phyloP scores from a whole-genome alignment of 768 basidiomycete genomes.

The Plicaturopsis crispa region DNA sequence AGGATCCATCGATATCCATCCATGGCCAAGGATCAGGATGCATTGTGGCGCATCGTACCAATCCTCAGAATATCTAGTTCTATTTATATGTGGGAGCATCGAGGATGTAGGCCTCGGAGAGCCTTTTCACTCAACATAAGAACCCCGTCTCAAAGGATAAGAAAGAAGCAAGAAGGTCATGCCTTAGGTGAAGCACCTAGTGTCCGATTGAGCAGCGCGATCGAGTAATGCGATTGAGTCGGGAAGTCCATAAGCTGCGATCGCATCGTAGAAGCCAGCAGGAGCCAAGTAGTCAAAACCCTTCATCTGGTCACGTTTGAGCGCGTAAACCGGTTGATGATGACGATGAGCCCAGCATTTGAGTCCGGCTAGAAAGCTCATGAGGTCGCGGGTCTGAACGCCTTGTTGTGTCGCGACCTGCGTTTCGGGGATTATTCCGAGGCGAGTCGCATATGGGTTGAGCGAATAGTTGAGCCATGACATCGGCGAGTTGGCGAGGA shows the following conservation, averaged over 20 bases:
- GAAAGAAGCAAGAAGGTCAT: too few species aligned
- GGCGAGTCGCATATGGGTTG: slow-evolving; percentile 12
- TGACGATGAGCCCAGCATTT: slow-evolving; percentile 15
- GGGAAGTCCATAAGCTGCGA: slow-evolving; percentile 19
- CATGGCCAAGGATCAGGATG: too few species aligned
- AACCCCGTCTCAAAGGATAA: too few species aligned
- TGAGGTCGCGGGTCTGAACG: slow-evolving; percentile 18
- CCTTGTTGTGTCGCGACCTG: slow-evolving; percentile 21
- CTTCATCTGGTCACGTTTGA: slow-evolving; percentile 24
- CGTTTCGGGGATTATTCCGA: slow-evolving; percentile 14
- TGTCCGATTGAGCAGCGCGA: slow-evolving; percentile 14
- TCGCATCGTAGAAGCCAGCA: slow-evolving; percentile 23
- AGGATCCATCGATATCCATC: too few species aligned
- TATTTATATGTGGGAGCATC: too few species aligned
- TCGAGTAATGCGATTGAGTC: slow-evolving; percentile 17
- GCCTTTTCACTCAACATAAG: too few species aligned
- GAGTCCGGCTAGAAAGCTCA: slow-evolving; percentile 13
- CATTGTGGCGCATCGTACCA: too few species aligned
- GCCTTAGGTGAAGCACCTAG: slow-evolving; percentile 9
- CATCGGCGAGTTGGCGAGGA: slow-evolving; percentile 17
- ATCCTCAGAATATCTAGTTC: too few species aligned
- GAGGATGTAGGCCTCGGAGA: too few species aligned
- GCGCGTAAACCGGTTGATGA: slow-evolving; percentile 12
- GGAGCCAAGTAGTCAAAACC: slow-evolving; percentile 22
- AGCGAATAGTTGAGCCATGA: slow-evolving; percentile 21